phyloP scores from a whole-genome alignment of 148 eudicot genomes.

The Chenopodium album region DNA sequence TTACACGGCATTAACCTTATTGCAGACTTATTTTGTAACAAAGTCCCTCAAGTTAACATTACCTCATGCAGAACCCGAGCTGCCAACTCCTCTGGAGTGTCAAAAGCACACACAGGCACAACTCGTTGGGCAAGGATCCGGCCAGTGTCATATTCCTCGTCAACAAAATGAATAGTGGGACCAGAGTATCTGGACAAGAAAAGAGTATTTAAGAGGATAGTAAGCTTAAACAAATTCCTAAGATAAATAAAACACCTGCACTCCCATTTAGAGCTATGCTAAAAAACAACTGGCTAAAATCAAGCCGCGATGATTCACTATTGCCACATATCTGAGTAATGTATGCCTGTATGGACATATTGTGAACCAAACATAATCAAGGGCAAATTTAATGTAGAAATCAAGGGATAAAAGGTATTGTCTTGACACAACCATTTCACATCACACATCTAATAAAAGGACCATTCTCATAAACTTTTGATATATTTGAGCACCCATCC shows the following conservation, averaged over 20 bases:
- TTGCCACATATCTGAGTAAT: not conserved
- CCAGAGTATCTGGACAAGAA: constrained; percentile 58
- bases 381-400: not conserved
- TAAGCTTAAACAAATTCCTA: not conserved
- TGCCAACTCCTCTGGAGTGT: constrained; percentile 69
- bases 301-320: not conserved
- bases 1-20: not conserved
- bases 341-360: not conserved
- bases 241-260: not conserved
- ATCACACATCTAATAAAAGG: not conserved
- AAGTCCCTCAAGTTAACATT: not conserved
- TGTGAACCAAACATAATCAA: constrained; percentile 9
- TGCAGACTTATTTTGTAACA: not conserved
- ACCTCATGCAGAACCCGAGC: constrained; percentile 88
- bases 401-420: not conserved
- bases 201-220: not conserved
- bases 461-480: not conserved
- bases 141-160: constrained; percentile 91
- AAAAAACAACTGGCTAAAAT: not conserved
- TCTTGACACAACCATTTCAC: not conserved
- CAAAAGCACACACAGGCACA: constrained; percentile 67
- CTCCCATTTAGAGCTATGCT: not conserved
- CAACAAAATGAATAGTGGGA: constrained; percentile 81
- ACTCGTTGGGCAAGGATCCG: constrained; percentile 77
- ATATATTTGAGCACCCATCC: not conserved